These are phyloP conservation scores for Obba rivulosa DNA, from an alignment of 768 basidiomycete species.

Conservation along the genomic window DNA sequence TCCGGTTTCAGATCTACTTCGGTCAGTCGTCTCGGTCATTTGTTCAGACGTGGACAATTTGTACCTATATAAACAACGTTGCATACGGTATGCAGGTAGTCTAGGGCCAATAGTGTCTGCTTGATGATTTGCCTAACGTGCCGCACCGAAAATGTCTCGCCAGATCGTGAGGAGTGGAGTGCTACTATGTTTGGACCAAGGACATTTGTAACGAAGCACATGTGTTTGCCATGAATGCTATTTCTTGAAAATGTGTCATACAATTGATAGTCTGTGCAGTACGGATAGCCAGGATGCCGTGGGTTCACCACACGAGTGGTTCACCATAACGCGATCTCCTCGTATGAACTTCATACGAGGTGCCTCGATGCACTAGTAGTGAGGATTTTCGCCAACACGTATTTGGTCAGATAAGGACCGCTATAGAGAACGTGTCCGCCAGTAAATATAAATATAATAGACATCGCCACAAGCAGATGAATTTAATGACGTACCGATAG, in stretches of 20 bases:
- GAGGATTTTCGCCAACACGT: not conserved
- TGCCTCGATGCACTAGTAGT: not conserved
- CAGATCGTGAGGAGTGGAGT: not conserved
- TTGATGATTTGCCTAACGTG: slow-evolving; percentile 16
- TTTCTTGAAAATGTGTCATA: not conserved
- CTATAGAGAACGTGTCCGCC: not conserved
- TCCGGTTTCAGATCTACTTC: not conserved
- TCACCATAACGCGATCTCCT: no score
- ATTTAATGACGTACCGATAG: no score
- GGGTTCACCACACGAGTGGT: not conserved
- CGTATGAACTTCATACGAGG: not conserved
- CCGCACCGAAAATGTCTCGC: slow-evolving; percentile 3
- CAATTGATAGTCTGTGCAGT: not conserved
- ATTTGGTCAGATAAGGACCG: not conserved
- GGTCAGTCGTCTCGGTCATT: no score
- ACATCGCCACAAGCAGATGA: no score
- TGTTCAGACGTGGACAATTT: not conserved
- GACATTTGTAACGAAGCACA: not conserved
- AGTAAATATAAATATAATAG: not conserved
- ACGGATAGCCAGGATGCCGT: not conserved
- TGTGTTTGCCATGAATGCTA: not conserved
- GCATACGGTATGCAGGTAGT: slow-evolving; percentile 24
- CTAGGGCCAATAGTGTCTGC: slow-evolving; percentile 23
- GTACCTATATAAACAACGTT: slow-evolving; percentile 21
- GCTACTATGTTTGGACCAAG: not conserved